Conservation (phyloP, 306 rosid genomes). For the Abrus pulchellus region DNA sequence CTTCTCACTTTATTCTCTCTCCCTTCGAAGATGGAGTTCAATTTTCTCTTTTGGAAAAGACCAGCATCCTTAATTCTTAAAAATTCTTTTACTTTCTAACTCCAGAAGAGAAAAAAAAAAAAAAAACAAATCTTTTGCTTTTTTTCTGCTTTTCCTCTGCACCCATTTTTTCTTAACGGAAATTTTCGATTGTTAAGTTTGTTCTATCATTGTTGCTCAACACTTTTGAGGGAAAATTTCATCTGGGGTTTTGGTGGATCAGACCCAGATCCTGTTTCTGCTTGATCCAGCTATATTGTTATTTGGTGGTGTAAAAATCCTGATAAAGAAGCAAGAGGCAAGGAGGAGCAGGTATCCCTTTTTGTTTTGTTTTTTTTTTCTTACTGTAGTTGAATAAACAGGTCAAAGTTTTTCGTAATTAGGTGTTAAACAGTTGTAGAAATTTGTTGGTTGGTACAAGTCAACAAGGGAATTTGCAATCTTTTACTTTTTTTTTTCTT, state of each 20-base stretch:
- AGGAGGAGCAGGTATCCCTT: constrained; percentile 56
- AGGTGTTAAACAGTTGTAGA: constrained; percentile 24
- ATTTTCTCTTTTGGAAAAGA: constrained; percentile 52
- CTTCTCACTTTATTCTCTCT: constrained; percentile 47
- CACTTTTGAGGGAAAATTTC: constrained; percentile 56
- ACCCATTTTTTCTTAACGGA: constrained; percentile 17
- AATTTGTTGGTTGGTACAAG: constrained; percentile 2
- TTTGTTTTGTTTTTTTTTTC: constrained; percentile 42
- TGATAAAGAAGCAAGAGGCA: constrained; percentile 45
- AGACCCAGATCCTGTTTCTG: constrained; percentile 76
- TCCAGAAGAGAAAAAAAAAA: not conserved
- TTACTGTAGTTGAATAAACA: constrained; percentile 49
- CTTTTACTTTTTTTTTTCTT: constrained; percentile 26
- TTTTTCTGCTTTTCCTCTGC: constrained; percentile 34
- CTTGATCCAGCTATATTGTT: constrained; percentile 58
- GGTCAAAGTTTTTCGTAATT: constrained; percentile 60
- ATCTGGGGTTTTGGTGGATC: constrained; percentile 68
- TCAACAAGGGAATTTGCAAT: constrained; percentile 44
- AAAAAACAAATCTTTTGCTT: not conserved
- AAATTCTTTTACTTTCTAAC: constrained; percentile 36
- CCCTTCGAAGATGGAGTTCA: constrained; percentile 46
- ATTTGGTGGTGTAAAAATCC: constrained; percentile 45
- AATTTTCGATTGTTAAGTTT: constrained; percentile 52
- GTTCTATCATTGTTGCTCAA: constrained; percentile 34
- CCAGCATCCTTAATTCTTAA: constrained; percentile 47